Evolutionary conservation across 768 basidiomycete species (phyloP).

Genomic region (Gautieria morchelliformis): DNA sequence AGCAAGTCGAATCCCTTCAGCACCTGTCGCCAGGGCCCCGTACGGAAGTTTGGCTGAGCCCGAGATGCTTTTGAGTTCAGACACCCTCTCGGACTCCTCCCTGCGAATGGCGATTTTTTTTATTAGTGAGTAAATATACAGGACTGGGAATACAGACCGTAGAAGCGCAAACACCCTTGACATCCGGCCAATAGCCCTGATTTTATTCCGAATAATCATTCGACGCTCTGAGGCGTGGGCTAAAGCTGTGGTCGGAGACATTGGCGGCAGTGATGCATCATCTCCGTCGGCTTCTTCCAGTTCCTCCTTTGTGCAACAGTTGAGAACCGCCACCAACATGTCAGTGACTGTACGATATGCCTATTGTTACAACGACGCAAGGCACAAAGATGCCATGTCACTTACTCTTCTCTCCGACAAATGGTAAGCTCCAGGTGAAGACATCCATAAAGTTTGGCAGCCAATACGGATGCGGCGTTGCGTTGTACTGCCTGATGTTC

Average conservation of each 20-base stretch:
- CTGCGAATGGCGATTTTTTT: slow-evolving; percentile 27
- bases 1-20: slow-evolving; percentile 91
- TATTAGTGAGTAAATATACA: background rate
- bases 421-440: slow-evolving; percentile 97
- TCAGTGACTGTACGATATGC: slow-evolving; percentile 66
- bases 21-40: slow-evolving; percentile 78
- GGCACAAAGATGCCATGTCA: slow-evolving; percentile 7
- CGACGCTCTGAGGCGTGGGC: slow-evolving; percentile 63
- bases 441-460: slow-evolving; percentile 99
- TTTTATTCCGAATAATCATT: slow-evolving; percentile 96
- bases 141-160: slow-evolving; percentile 43
- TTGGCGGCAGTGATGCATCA: slow-evolving; percentile 9
- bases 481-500: slow-evolving; percentile 98
- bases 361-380: background rate
- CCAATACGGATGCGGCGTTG: slow-evolving; percentile 93
- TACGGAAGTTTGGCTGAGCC: slow-evolving; percentile 72
- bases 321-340: slow-evolving; percentile 94
- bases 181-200: slow-evolving; percentile 95
- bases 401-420: slow-evolving; percentile 96
- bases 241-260: slow-evolving; percentile 14
- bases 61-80: slow-evolving; percentile 87
- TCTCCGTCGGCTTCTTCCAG: slow-evolving; percentile 47
- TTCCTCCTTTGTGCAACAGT: slow-evolving; percentile 94
- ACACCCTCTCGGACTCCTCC: slow-evolving; percentile 96
- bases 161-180: slow-evolving; percentile 91